Base-by-base conservation (phyloP, 2,329 filamentous ascomycete species). In the Colletotrichum euphorbiae region DNA sequence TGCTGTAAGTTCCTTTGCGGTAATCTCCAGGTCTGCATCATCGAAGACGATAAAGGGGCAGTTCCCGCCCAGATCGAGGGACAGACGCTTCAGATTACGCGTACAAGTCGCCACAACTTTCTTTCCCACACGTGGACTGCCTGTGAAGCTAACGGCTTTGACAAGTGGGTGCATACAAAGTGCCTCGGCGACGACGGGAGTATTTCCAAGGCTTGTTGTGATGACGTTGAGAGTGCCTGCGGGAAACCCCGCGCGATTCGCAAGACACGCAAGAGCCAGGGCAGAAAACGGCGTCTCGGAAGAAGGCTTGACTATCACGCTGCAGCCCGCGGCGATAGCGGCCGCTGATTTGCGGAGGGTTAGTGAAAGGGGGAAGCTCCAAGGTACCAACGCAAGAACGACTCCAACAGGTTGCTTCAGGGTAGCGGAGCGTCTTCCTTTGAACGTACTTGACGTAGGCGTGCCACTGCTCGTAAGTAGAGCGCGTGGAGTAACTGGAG, bases 121-220 rank as follows among this genome's bases (percentile, higher is more conserved):
- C 63, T 88, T 87, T 1, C 90, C 93, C 0, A 91, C 93, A 2
- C 82, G 83, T 2, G 89, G 91, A 8, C 89, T 91, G 31, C 93
- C 93, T 0, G 93, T 95, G 72, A 96, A 96, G 1, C 90, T 89
- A 56, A 95, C 82, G 74, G 91, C 93, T 72, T 91, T 88, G 33
- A 95, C 86, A 54, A 87, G 86, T 67, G 88, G 83, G 77, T 95
- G 92, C 38, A 84, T 81, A 1, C 90, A 88, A 6, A 95, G 82
- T 1, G 89, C 87, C 21, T 72, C 69, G 45, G 56, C 58, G 8
- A 72, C 59, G 4, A 87, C 84, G 15, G 92, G 92, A 0, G 90
- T 88, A 46, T 88, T 87, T 15, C 83, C 81, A 3, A 92, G 91
- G 70, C 90, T 85, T 1, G 91, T 92, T 55, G 91, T 91, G 28